Evolutionary conservation across 129 eudicot genomes (phyloP), one percentile per base, ranked within the genome.

Genomic region (Cynara cardunculus): DNA sequence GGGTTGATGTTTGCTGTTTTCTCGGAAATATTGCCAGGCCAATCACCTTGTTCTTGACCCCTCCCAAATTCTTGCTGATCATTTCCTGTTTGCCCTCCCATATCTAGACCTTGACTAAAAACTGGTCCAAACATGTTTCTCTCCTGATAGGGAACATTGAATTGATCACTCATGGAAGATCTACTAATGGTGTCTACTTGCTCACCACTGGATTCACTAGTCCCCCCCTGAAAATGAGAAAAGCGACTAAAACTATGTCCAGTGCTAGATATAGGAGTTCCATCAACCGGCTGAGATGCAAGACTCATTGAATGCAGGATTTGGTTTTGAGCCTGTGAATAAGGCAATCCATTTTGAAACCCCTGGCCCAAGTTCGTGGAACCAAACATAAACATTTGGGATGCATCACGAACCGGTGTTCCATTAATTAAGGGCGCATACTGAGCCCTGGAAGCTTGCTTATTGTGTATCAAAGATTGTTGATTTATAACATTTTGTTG

Each of bases 401-500:
- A 82, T 22, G 91, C 70, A 80, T 89, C 93, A 66, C 82, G 82
- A 59, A 82, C 56, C 7, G 92, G 89, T 2, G 87, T 89, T 72
- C 91, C 93, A 74, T 89, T 87, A 18, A 87, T 84, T 28, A 87
- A 80, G 18, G 89, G 84, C 25, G 86, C 65, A 75, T 26, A 85
- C 72, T 87, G 91, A 64, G 69, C 82, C 25, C 85, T 87, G 5
- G 81, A 76, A 56, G 86, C 82, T 62, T 87, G 91, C 59, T 87
- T 91, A 83, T 78, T 80, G 71, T 70, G 86, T 49, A 89, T 35
- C 26, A 79, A 37, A 4, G 93, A 78, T 66, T 85, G 87, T 56
- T 91, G 97, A 81, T 86, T 87, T 80, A 84, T 35, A 72, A 77
- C 86, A 87, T 83, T 87, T 16, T 88, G 92, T 80, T 88, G 90